Evolutionary conservation across 495 filamentous ascomycete genomes (phyloP).

Genomic region (Podospora bellae-mahoneyi): DNA sequence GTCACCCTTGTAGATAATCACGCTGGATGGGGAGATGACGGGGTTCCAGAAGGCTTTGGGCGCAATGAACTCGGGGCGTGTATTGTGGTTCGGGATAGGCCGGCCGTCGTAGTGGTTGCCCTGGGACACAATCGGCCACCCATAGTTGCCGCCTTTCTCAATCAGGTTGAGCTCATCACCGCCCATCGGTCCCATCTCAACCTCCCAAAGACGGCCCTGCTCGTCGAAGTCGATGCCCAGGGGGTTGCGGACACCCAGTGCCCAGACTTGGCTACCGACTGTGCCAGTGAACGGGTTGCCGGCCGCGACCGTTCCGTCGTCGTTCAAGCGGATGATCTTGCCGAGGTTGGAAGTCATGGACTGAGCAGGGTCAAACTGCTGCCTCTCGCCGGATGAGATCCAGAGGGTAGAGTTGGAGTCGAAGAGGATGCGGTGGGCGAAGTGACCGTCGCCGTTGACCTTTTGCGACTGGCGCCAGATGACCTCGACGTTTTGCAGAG

Average conservation of each 20-base stretch:
- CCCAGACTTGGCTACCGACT: constrained; percentile 33
- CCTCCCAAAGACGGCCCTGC: constrained; percentile 38
- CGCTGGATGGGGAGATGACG: constrained; percentile 35
- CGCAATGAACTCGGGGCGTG: constrained; percentile 33
- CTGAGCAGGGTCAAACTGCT: constrained; percentile 36
- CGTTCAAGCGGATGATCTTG: constrained; percentile 37
- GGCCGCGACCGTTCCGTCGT: constrained; percentile 34
- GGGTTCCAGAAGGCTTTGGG: constrained; percentile 40
- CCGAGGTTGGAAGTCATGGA: constrained; percentile 38
- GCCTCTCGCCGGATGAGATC: constrained; percentile 38
- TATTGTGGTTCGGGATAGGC: constrained; percentile 35
- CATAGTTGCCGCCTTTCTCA: constrained; percentile 36
- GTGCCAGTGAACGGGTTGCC: constrained; percentile 38
- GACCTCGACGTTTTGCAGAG: constrained; percentile 33
- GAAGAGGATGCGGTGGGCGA: constrained; percentile 35
- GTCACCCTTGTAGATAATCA: constrained; percentile 40
- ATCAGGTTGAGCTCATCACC: constrained; percentile 41
- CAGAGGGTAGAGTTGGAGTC: constrained; percentile 29
- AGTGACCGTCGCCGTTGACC: constrained; percentile 32
- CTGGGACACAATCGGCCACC: constrained; percentile 37
- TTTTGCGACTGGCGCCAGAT: constrained; percentile 38
- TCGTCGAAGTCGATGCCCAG: constrained; percentile 40
- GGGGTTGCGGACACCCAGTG: constrained; percentile 37
- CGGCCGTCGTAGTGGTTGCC: constrained; percentile 38
- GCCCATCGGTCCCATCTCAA: constrained; percentile 40